Evolutionary conservation across 2,329 filamentous ascomycete species (phyloP).

Genomic region (Cryphonectria radicalis): DNA sequence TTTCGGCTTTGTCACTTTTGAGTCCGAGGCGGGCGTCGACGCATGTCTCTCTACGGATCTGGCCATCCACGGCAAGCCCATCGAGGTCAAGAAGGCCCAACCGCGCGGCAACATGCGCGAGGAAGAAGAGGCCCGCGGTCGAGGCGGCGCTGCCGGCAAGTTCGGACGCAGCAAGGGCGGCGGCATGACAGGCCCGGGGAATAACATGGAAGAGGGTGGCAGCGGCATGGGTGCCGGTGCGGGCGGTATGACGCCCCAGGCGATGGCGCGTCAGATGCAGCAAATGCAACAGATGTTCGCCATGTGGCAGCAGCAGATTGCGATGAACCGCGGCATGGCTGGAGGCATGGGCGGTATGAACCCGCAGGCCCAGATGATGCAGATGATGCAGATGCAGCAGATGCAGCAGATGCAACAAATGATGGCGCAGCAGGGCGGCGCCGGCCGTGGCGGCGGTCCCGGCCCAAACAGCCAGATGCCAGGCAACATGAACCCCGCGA

Average conservation of each 20-base stretch:
- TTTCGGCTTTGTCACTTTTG: slow-evolving; percentile 98
- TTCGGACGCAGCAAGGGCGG: slow-evolving; percentile 54
- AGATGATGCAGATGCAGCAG: slow-evolving; percentile 76
- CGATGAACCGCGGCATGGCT: slow-evolving; percentile 66
- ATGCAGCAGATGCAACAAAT: slow-evolving; percentile 60
- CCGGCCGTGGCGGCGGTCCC: slow-evolving; percentile 36
- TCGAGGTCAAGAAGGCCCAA: slow-evolving; percentile 98
- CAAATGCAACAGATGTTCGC: slow-evolving; percentile 97
- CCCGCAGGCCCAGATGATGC: slow-evolving; percentile 48
- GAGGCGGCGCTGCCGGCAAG: slow-evolving; percentile 63
- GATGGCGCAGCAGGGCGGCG: slow-evolving; percentile 40
- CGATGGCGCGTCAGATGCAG: slow-evolving; percentile 99
- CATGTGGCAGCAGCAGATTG: slow-evolving; percentile 84
- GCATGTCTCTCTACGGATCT: slow-evolving; percentile 83
- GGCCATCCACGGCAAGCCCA: slow-evolving; percentile 92
- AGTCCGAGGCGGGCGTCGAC: slow-evolving; percentile 93
- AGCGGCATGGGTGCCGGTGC: slow-evolving; percentile 36
- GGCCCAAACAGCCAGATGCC: slow-evolving; percentile 46
- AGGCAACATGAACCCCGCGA: slow-evolving; percentile 51
- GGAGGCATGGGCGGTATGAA: slow-evolving; percentile 43
- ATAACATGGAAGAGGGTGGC: slow-evolving; percentile 40
- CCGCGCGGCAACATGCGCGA: slow-evolving; percentile 93
- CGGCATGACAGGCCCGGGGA: slow-evolving; percentile 47
- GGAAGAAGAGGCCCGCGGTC: slow-evolving; percentile 75
- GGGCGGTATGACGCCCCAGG: slow-evolving; percentile 81